Evolutionary conservation across 2,329 filamentous ascomycete species (phyloP), one percentile per base, ranked within the genome.

Genomic region (Ophiostoma pallidulum): DNA sequence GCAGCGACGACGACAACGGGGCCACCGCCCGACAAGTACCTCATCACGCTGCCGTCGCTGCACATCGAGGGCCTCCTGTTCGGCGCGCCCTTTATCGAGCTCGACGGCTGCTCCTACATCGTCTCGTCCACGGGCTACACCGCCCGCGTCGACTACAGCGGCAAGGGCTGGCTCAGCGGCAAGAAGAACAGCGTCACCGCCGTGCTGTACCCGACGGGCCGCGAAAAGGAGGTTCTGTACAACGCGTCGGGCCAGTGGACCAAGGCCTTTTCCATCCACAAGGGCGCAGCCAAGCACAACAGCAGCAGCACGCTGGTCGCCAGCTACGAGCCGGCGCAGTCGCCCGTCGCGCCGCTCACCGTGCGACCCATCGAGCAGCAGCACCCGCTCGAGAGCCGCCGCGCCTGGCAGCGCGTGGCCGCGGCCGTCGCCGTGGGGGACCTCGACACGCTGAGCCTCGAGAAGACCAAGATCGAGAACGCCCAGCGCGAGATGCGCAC

Each of bases 21-120:
- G 24, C 24, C 36, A 8, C 14, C 14, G n/a, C 58, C 61, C 24
- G 86, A 92, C 62, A 81, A 78, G 56, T 94, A 94, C 70, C 75
- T 96, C 53, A 95, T 97, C 63, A 94, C 89, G 9, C 81, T 97
- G 20, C 92, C 91, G 2, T 80, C 81, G 24, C 77, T 96, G 36
- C 91, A 97, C 66, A 94, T 97, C 57, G 92, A 97, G 68, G 90
- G 89, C 43, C 75, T 98, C 45, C 86, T 96, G 58, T 86, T 84
- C 41, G 84, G 86, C 42, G 75, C 84, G 4, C 91, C 92, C 4
- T 96, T 92, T 60, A 84, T 96, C 54, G 92, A 98, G 66, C 76
- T 97, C 37, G 88, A 95, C 60, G 83, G 84, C 59, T 78, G 77
- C 51, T 89, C 85, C 56, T 87, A 85, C 67, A 96, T 98, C 58